Percentiles rank a stretch among this genome's conserved stretches.
Evolutionary conservation across 208 protist genomes (phyloP).

Genomic region (Wallacemonas collosoma): DNA sequence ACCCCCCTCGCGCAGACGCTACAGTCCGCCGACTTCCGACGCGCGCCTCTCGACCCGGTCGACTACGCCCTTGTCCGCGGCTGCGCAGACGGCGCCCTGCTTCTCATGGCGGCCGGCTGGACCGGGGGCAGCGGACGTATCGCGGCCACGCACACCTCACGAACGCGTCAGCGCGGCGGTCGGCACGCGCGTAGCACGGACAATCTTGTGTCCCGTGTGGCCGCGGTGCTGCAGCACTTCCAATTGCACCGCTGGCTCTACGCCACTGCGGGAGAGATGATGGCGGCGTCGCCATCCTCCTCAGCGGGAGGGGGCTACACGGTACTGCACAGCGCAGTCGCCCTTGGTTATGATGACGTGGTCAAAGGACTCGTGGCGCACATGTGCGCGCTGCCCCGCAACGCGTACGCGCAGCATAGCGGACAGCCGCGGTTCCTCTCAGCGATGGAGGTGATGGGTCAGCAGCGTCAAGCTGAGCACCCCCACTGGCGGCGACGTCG

Average conservation of each 20-base stretch:
- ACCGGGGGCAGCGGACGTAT: constrained; percentile 14
- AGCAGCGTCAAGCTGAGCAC: not conserved
- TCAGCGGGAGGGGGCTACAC: constrained; percentile 33
- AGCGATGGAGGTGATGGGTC: constrained; percentile 6
- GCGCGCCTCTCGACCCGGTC: constrained; percentile 36
- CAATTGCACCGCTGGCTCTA: constrained; percentile 1
- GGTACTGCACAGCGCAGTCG: constrained; percentile 69
- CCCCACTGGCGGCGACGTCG: constrained; percentile 15
- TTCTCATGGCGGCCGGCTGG: constrained; percentile 58
- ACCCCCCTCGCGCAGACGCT: constrained; percentile 26
- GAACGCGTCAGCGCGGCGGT: not conserved
- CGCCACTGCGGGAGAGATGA: not conserved
- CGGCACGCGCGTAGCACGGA: not conserved
- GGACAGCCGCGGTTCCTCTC: not conserved
- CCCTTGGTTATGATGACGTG: constrained; percentile 46
- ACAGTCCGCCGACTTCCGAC: constrained; percentile 17
- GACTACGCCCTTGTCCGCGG: constrained; percentile 55
- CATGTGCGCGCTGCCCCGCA: constrained; percentile 24
- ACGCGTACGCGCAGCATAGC: constrained; percentile 6
- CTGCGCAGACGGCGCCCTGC: constrained; percentile 52
- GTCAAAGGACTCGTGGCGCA: constrained; percentile 39
- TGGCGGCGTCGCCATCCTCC: not conserved
- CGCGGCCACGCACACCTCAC: constrained; percentile 6
- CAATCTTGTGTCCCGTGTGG: not conserved
- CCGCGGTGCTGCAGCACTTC: constrained; percentile 16